A percentile compares a stretch with the other conserved stretches of the same genome.
Conservation (phyloP, 78 protist genomes). For the Dictyostelium intermedium region DNA sequence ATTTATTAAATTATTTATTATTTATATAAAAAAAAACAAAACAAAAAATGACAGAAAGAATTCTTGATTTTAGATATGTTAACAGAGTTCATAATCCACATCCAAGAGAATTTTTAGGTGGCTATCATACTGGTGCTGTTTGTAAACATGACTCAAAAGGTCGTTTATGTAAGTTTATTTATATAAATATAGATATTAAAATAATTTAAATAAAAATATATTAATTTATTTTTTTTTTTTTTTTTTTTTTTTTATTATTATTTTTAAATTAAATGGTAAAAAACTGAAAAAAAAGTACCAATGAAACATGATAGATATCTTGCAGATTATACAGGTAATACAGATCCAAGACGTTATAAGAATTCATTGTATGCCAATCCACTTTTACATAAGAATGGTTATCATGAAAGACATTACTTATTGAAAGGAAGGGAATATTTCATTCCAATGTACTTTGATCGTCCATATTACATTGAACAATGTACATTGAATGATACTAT, state of each 20-base stretch:
- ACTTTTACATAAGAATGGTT: not conserved
- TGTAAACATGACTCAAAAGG: not conserved
- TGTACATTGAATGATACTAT: not conserved
- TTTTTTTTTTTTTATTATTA: not conserved
- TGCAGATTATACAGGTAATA: not conserved
- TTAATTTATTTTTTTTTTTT: not conserved
- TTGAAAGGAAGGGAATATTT: constrained; percentile 3
- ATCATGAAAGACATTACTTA: constrained; percentile 34
- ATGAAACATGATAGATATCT: not conserved
- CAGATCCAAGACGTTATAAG: constrained; percentile 4
- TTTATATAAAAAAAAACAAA: not conserved
- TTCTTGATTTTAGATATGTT: not conserved
- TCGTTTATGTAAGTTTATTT: not conserved
- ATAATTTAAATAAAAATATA: too few relatives aligned
- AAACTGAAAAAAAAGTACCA: not conserved
- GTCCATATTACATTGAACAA: constrained; percentile 70
- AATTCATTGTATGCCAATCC: constrained; percentile 53
- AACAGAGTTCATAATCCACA: constrained; percentile 36
- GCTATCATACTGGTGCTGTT: constrained; percentile 46
- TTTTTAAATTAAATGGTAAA: not conserved
- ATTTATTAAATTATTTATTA: constrained; percentile 1
- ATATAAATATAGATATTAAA: too few relatives aligned
- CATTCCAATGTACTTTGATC: not conserved
- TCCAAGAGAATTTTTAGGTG: constrained; percentile 35
- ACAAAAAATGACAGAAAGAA: not conserved